Evolutionary conservation across 768 basidiomycete genomes (phyloP), one percentile per base, ranked within the genome.

Genomic region (Tricholomella constricta): DNA sequence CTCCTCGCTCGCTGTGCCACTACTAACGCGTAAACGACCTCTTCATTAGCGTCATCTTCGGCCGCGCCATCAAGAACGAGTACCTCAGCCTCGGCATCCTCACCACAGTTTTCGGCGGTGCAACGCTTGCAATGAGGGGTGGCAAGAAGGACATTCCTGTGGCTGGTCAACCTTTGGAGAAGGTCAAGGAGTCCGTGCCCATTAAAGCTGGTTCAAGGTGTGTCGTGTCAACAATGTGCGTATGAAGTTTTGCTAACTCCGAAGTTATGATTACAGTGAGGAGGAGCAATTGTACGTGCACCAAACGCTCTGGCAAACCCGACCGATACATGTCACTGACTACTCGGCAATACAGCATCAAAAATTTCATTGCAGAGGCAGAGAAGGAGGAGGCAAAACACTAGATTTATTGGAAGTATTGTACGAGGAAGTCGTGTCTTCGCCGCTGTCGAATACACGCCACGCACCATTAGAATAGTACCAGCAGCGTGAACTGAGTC

Each of bases 31-130:
- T 31, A 12, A 20, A n/a, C n/a, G n/a, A n/a, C n/a, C 31, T 10
- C 29, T 7, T 25, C 27, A 15, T 19, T 32, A 92, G 91, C 79
- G 75, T 80, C 56, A 86, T 93, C 64, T 66, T 90, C 57, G 91
- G 91, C 69, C 88, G 90, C 59, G 81, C 79, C 66, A 78, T 93
- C 64, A 89, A 88, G 77, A 87, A 84, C 66, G 88, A 92, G 75
- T 84, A 89, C 76, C 80, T 93, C 58, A 81, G 85, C 19, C 78
- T 92, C 50, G 84, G 81, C 49, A 83, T 85, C 34, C 80, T 93
- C 51, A 71, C 77, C 42, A 70, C 74, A 46, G 73, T 82, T 45
- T 83, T 82, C 53, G 81, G 81, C 50, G 69, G 79, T 51, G 77
- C 79, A 32, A 76, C 76, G 59, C 77, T 79, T 47, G 75, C 82